These are phyloP conservation scores for Pyrus betulifolia DNA, from an alignment of 306 rosid species.

Conservation along the genomic window DNA sequence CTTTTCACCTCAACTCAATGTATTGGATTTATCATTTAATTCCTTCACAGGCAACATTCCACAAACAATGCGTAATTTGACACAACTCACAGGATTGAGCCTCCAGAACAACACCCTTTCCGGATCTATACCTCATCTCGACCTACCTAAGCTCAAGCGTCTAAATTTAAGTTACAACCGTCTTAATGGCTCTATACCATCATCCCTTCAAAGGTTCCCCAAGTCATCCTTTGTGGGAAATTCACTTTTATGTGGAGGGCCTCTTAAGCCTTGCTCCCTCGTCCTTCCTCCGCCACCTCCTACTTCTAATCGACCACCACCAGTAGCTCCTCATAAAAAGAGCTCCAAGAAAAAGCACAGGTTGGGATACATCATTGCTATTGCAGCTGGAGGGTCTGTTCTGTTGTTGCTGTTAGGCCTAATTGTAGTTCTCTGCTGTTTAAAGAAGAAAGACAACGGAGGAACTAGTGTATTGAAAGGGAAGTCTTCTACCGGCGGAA, in stretches of 20 bases:
- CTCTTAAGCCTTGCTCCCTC: constrained; percentile 53
- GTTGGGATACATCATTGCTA: constrained; percentile 63
- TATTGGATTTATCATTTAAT: constrained; percentile 76
- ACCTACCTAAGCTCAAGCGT: constrained; percentile 42
- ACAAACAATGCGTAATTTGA: constrained; percentile 43
- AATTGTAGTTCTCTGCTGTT: constrained; percentile 46
- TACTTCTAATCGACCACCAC: constrained; percentile 26
- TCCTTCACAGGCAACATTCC: constrained; percentile 68
- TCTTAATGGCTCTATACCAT: constrained; percentile 77
- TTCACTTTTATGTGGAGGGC: constrained; percentile 63
- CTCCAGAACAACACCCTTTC: constrained; percentile 80
- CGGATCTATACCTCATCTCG: constrained; percentile 66
- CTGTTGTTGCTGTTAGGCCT: constrained; percentile 50
- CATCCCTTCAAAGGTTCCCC: constrained; percentile 45
- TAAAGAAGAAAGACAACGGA: constrained; percentile 36
- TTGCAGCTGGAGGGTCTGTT: constrained; percentile 65
- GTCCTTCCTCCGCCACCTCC: constrained; percentile 47
- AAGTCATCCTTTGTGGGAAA: constrained; percentile 82
- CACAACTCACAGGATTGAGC: constrained; percentile 54
- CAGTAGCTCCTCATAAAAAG: constrained; percentile 26
- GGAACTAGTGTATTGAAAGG: constrained; percentile 37
- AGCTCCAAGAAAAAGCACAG: constrained; percentile 48
- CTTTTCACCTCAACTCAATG: constrained; percentile 49
- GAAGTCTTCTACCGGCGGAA: constrained; percentile 56
- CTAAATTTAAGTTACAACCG: constrained; percentile 80